A percentile compares a stretch with the other conserved stretches of the same genome.
Evolutionary conservation across 2,329 filamentous ascomycete genomes (phyloP).

Genomic region (Botrytis medusae): DNA sequence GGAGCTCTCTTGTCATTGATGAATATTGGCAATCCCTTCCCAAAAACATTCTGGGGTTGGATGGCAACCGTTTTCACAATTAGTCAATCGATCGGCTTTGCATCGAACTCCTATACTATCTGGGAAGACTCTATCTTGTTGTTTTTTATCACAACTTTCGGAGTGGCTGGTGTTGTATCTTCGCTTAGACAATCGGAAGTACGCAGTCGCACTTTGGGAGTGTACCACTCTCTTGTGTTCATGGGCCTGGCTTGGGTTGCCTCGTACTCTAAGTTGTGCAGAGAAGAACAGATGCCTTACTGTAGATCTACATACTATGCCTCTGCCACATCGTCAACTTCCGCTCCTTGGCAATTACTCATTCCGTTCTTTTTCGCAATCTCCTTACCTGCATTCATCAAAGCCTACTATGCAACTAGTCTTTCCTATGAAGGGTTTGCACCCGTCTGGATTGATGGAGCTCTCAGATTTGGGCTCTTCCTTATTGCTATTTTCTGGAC

Average conservation of each 20-base stretch:
- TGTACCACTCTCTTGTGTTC: slow-evolving; percentile 85
- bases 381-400: slow-evolving; percentile 71
- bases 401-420: slow-evolving; percentile 77
- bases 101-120: slow-evolving; percentile 96
- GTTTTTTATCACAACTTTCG: slow-evolving; percentile 89
- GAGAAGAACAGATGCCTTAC: slow-evolving; percentile 97
- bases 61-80: slow-evolving; percentile 76
- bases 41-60: slow-evolving; percentile 85
- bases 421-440: slow-evolving; percentile 86
- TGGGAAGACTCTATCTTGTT: slow-evolving; percentile 96
- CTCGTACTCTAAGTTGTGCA: slow-evolving; percentile 87
- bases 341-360: slow-evolving; percentile 81
- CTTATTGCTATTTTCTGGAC: slow-evolving; percentile 82
- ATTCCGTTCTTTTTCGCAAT: slow-evolving; percentile 76
- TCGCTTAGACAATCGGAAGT: slow-evolving; percentile 70
- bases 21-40: slow-evolving; percentile 55
- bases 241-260: slow-evolving; percentile 74
- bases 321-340: slow-evolving; percentile 87
- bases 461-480: slow-evolving; percentile 73
- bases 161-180: slow-evolving; percentile 68
- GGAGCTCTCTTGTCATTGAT: slow-evolving; percentile 42
- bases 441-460: slow-evolving; percentile 77
- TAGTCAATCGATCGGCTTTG: slow-evolving; percentile 90
- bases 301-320: slow-evolving; percentile 96
- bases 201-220: slow-evolving; percentile 70